Evolutionary conservation across 257 asterid species (phyloP), one percentile per base, ranked within the genome.

Genomic region (Agastache rugosa): DNA sequence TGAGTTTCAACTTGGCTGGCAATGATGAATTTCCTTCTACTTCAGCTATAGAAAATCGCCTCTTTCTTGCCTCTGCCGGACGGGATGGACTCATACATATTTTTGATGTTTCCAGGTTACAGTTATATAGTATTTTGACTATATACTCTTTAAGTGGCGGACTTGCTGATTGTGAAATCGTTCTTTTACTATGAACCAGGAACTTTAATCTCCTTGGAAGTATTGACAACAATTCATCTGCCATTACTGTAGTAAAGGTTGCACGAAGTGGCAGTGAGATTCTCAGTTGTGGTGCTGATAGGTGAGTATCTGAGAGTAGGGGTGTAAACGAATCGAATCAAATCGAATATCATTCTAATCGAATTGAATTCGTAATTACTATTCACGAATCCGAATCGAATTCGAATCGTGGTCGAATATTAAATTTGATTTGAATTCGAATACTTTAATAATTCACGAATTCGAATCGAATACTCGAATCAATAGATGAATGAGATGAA

Each of bases 31-130:
- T 27, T 69, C 69, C 74, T 71, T 50, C 79, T 66, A 75, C 51
- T 66, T 78, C 75, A 74, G 63, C 53, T 73, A 68, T 31, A 62
- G 87, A 78, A 73, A 76, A 77, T 53, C 78, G n/a, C 17, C 72
- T 42, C 69, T 58, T 84, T 75, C 94, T 90, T 75, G 90, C 87
- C 76, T 86, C 96, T 0, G 94, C 89, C 42, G 90, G 88, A 51
- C 77, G 66, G 67, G 93, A 86, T 76, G 88, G 91, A 77, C 84
- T 63, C 72, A 76, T 90, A 85, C 86, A 86, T 80, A 82, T 90
- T 55, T 90, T 80, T 34, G 87, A 83, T 76, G 88, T 71, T 71
- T 79, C 77, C 75, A 90, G 96, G 96, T 90, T 73, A 59, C 54
- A 48, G 15, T 65, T 62, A 58, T 54, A 27, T 55, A 69, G 42